These are phyloP conservation scores for Suillus sp. DNA, from an alignment of 768 basidiomycete genomes.

Conservation along the genomic window DNA sequence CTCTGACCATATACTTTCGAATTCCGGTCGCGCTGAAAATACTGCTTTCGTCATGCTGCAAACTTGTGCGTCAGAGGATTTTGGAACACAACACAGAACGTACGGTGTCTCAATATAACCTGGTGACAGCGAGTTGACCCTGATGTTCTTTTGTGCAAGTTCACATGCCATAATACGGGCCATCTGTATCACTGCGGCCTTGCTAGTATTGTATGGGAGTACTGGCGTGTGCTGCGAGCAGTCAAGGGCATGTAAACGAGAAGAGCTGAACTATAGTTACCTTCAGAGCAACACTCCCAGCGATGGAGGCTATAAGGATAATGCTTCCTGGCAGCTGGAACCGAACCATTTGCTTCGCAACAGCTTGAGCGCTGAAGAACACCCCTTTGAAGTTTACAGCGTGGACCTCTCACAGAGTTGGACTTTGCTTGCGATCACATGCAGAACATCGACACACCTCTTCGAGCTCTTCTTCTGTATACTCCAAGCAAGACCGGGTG, in stretches of 20 bases:
- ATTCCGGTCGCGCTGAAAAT: slow-evolving; percentile 57
- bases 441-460: slow-evolving; percentile 19
- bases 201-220: slow-evolving; percentile 70
- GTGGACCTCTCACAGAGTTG: slow-evolving; percentile 43
- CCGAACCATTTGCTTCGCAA: slow-evolving; percentile 51
- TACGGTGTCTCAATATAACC: slow-evolving; percentile 68
- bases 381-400: slow-evolving; percentile 60
- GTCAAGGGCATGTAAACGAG: background rate
- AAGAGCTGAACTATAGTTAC: background rate
- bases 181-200: slow-evolving; percentile 74
- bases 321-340: slow-evolving; percentile 47
- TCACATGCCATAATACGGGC: slow-evolving; percentile 75
- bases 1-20: slow-evolving; percentile 61
- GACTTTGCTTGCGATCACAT: background rate
- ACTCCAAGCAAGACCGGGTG: slow-evolving; percentile 37
- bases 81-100: slow-evolving; percentile 25
- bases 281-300: slow-evolving; percentile 47
- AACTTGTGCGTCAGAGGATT: background rate
- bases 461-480: slow-evolving; percentile 30
- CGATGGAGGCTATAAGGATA: slow-evolving; percentile 54
- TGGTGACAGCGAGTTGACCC: slow-evolving; percentile 69
- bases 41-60: slow-evolving; percentile 64
- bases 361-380: slow-evolving; percentile 55
- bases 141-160: slow-evolving; percentile 58
- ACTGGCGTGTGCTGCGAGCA: slow-evolving; percentile 55